phyloP scores from a whole-genome alignment of 108 stramenopile species.

The Fragilariopsis cylindrus region DNA sequence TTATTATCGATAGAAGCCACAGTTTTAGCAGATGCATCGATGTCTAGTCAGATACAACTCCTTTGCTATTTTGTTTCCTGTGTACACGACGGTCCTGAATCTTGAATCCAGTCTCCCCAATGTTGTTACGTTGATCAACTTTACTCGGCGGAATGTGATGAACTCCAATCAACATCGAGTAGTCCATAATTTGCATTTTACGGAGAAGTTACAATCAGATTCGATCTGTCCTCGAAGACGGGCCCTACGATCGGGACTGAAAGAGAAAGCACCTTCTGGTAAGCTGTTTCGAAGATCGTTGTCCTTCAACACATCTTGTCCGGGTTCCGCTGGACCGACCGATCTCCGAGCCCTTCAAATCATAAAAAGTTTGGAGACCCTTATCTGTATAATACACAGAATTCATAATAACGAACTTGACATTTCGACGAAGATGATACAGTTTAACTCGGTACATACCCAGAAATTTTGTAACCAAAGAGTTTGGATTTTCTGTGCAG shows the following conservation, averaged over 20 bases:
- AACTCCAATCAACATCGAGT: constrained; percentile 90
- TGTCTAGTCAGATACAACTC: neutral
- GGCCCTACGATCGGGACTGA: constrained; percentile 53
- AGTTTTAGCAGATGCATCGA: neutral
- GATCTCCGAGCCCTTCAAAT: constrained; percentile 89
- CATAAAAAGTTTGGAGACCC: constrained; percentile 81
- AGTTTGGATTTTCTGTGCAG: constrained; percentile 89
- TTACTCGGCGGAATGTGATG: constrained; percentile 73
- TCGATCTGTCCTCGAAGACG: constrained; percentile 70
- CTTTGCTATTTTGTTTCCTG: constrained; percentile 4
- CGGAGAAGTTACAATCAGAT: constrained; percentile 74
- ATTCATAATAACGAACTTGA: constrained; percentile 95
- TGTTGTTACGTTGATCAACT: constrained; percentile 16
- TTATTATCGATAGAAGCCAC: neutral
- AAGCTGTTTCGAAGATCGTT: constrained; percentile 71
- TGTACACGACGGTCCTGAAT: constrained; percentile 27
- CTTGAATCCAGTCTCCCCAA: constrained; percentile 32
- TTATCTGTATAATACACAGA: constrained; percentile 91
- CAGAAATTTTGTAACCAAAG: constrained; percentile 90
- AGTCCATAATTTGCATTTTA: constrained; percentile 94
- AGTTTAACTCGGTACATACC: constrained; percentile 99
- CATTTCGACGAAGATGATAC: constrained; percentile 87
- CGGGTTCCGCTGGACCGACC: constrained; percentile 83
- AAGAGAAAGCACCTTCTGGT: constrained; percentile 61
- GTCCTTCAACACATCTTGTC: constrained; percentile 90